Conservation (phyloP, 768 basidiomycete species). For the Filobasidium floriforme region DNA sequence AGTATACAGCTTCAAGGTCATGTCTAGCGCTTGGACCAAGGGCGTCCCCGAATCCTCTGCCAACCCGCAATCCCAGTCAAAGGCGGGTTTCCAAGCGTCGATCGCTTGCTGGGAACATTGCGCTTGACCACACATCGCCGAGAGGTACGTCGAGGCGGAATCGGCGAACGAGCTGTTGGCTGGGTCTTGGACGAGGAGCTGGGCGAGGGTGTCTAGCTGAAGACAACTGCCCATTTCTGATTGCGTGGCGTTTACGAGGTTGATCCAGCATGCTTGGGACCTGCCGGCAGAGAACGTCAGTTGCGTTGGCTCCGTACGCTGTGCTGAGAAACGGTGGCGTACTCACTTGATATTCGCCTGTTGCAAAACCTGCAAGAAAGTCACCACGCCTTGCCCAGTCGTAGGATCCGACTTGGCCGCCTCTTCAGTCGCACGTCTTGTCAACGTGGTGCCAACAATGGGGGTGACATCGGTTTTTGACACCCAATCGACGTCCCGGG, state of each 20-base stretch:
- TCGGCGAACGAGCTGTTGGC: slow-evolving; percentile 29
- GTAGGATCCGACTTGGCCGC: background rate
- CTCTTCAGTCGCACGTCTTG: background rate
- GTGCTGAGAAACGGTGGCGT: too few relatives aligned
- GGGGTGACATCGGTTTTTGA: background rate
- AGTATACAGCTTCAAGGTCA: slow-evolving; percentile 32
- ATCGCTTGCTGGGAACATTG: slow-evolving; percentile 30
- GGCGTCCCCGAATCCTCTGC: slow-evolving; percentile 19
- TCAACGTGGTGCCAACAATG: background rate
- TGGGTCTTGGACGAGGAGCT: slow-evolving; percentile 27
- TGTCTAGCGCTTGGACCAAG: slow-evolving; percentile 28
- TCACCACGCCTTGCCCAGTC: background rate
- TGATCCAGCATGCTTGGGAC: slow-evolving; percentile 27
- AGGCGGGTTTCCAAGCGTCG: slow-evolving; percentile 24
- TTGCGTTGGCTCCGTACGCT: too few relatives aligned
- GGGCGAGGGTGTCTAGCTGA: slow-evolving; percentile 31
- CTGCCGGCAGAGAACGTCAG: background rate
- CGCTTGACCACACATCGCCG: slow-evolving; percentile 25
- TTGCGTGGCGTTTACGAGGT: slow-evolving; percentile 44
- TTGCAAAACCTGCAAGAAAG: slow-evolving; percentile 3
- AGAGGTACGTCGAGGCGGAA: slow-evolving; percentile 32
- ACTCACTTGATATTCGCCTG: slow-evolving; percentile 10
- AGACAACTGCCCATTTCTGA: slow-evolving; percentile 36
- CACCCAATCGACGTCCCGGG: background rate
- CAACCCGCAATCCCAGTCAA: slow-evolving; percentile 26